phyloP scores from a whole-genome alignment of 768 basidiomycete genomes.

The Mycena vulgaris region DNA sequence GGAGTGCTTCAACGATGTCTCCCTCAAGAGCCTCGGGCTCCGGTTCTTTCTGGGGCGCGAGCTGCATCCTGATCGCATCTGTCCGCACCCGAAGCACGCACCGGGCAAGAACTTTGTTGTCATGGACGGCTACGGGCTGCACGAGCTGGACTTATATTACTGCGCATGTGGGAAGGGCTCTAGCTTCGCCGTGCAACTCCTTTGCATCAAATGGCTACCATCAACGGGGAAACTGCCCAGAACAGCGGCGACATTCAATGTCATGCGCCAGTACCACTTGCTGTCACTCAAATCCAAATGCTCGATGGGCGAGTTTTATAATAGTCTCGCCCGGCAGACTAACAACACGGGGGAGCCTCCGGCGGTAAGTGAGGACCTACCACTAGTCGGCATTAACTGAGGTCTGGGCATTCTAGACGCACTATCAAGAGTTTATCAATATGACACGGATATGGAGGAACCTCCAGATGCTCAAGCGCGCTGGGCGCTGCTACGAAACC shows the following conservation, averaged over 20 bases:
- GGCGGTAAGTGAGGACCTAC: neutral
- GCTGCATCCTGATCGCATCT: neutral
- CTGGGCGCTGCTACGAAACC: constrained; percentile 38
- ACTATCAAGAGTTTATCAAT: constrained; percentile 36
- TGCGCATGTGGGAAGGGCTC: constrained; percentile 2
- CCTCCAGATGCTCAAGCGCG: too few relatives aligned
- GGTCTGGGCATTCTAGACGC: constrained; percentile 10
- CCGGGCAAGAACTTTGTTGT: constrained; percentile 3
- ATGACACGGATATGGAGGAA: constrained; percentile 41
- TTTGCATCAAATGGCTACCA: constrained; percentile 10
- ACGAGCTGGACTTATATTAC: neutral
- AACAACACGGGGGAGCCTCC: constrained; percentile 14
- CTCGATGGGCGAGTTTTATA: constrained; percentile 18
- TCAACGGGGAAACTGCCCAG: neutral
- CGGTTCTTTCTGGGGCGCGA: neutral
- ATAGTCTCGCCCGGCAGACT: neutral
- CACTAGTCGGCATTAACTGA: neutral
- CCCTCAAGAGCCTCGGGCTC: neutral
- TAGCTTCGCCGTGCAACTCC: neutral
- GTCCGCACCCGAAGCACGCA: neutral
- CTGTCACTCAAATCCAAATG: too few relatives aligned
- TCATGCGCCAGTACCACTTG: too few relatives aligned
- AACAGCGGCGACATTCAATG: constrained; percentile 15
- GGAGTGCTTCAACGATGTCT: neutral
- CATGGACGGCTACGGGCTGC: constrained; percentile 9